Evolutionary conservation across 2,329 filamentous ascomycete species (phyloP).

Genomic region (Pezicula carpinea): DNA sequence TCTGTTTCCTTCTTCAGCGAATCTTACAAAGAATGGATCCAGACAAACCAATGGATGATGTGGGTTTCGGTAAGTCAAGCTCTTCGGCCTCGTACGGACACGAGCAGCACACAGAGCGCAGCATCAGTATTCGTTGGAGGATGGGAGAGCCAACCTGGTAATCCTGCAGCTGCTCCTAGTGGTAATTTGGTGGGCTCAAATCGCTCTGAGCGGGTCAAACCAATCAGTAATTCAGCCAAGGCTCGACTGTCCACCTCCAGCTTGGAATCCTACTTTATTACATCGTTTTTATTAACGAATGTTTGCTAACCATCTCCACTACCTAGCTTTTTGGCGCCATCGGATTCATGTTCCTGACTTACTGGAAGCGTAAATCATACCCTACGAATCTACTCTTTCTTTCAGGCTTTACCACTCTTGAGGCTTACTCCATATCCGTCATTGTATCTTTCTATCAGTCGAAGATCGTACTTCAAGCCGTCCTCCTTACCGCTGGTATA

Average conservation of each 20-base stretch:
- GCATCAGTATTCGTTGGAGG: too few species aligned
- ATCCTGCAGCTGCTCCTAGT: too few species aligned
- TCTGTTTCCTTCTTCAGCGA: constrained; percentile 79
- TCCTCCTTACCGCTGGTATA: constrained; percentile 80
- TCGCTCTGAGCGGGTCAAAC: too few species aligned
- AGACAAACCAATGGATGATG: constrained; percentile 76
- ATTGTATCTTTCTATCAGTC: constrained; percentile 87
- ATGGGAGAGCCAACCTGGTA: too few species aligned
- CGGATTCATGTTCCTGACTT: constrained; percentile 80
- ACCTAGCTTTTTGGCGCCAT: constrained; percentile 76
- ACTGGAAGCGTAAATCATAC: constrained; percentile 94
- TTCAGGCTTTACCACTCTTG: constrained; percentile 79
- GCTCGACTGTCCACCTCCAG: too few species aligned
- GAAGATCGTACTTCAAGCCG: constrained; percentile 81
- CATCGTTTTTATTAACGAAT: too few species aligned
- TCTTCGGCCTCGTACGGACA: too few species aligned
- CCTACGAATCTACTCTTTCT: constrained; percentile 94
- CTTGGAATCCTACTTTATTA: neutral
- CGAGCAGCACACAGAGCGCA: too few species aligned
- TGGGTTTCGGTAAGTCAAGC: constrained; percentile 63
- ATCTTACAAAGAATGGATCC: constrained; percentile 82
- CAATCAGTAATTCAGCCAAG: too few species aligned
- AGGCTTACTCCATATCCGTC: constrained; percentile 91
- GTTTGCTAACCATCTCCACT: constrained; percentile 12
- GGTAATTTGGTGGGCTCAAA: too few species aligned